Evolutionary conservation across 805 yeast species (phyloP), one percentile per base, ranked within the genome.

Genomic region (Sugiyamaella marilandica): DNA sequence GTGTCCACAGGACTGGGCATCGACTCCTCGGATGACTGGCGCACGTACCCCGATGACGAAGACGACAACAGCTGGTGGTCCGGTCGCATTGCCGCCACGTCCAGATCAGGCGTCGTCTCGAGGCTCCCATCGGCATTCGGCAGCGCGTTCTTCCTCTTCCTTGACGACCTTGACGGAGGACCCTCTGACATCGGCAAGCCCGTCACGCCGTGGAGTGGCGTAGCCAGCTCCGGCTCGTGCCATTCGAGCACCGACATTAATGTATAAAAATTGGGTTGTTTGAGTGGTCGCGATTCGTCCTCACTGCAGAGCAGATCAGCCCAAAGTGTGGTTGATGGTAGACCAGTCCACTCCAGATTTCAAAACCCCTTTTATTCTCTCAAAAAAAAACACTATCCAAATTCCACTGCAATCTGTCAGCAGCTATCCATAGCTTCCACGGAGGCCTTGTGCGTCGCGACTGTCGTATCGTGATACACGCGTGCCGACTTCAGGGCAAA

Each of bases 101-200:
- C 43, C 18, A 34, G 14, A 21, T 39, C 43, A 16, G 19, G 14
- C 37, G n/a, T 13, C 37, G 37, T n/a, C 16, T 34, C 37, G 16
- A 34, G 16, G 9, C 16, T 34, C 9, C 16, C n/a, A 5, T 34
- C 37, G 5, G 24, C 43, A 39, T 21, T 14, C 19, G 19, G 21
- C 7, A 5, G 24, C 18, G 39, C 18, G 21, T 24, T 39, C 43
- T 39, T 39, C 43, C 24, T 39, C 21, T 39, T 39, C 9, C 9
- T 14, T 5, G 24, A 10, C 11, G 11, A 8, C 24, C 19, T 39
- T 41, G 55, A 45, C 14, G 81, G 78, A 8, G 96, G 96, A 5
- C 76, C 74, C n/a, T 79, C 74, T 57, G 81, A 87, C 50, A 89
- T 68, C 2, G 94, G 85, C 39, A 81, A 73, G 1, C 97, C 96